Evolutionary conservation across 2,329 filamentous ascomycete species (phyloP).

Genomic region (Aspergillus quadrilineatus): DNA sequence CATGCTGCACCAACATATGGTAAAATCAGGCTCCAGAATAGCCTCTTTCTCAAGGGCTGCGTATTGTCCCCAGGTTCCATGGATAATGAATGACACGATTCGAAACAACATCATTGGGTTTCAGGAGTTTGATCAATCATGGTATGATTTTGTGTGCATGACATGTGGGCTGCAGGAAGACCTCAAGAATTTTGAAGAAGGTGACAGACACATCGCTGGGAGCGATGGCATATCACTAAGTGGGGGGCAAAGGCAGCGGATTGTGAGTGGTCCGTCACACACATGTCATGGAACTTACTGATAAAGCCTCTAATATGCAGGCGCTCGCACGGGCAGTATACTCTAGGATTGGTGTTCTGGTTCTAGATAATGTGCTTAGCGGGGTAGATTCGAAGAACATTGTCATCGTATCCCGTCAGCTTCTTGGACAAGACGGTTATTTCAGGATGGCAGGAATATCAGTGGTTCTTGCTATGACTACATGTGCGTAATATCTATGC

Average conservation of each 20-base stretch:
- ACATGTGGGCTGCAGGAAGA: conserved; percentile 24
- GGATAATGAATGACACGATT: conserved; percentile 19
- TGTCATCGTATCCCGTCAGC: conserved; percentile 4
- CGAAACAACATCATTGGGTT: conserved; percentile 20
- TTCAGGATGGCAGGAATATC: neutral
- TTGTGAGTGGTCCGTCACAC: conserved; percentile 16
- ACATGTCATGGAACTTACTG: neutral
- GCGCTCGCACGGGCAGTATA: conserved; percentile 53
- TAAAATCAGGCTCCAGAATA: neutral
- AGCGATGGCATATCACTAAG: conserved; percentile 23
- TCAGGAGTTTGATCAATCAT: conserved; percentile 11
- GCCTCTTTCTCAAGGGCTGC: conserved; percentile 19
- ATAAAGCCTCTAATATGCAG: neutral
- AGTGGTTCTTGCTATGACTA: neutral
- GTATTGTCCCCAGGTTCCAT: conserved; percentile 24
- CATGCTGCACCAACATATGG: conserved; percentile 30
- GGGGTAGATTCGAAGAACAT: conserved; percentile 23
- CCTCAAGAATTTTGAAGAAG: conserved; percentile 16
- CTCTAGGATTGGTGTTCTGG: conserved; percentile 36
- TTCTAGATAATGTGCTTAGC: conserved; percentile 52
- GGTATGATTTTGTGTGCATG: conserved; percentile 24
- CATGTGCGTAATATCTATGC: neutral
- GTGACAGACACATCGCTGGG: conserved; percentile 22
- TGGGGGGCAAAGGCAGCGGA: conserved; percentile 22
- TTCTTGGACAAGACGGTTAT: neutral